phyloP scores from a whole-genome alignment of 2,329 filamentous ascomycete species.

The Boeremia exigua region DNA sequence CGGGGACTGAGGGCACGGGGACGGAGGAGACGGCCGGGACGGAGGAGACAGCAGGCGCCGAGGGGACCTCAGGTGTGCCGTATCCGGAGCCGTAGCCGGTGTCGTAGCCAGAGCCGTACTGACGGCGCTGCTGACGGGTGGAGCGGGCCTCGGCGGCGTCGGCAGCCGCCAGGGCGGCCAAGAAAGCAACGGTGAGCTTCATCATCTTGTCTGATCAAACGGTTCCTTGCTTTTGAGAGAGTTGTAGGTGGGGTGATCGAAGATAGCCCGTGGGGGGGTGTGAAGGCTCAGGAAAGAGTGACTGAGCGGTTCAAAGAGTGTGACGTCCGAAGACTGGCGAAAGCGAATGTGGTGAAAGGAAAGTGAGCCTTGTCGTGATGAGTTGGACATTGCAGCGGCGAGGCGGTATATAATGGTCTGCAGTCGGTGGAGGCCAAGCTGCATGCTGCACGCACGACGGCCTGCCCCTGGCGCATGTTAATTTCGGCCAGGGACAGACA shows the following conservation, averaged over 20 bases:
- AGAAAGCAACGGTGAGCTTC: constrained; percentile 44
- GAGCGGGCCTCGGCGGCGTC: constrained; percentile 30
- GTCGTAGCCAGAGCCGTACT: constrained; percentile 27
- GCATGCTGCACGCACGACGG: constrained; percentile 26
- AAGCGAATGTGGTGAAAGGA: constrained; percentile 46
- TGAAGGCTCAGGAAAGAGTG: constrained; percentile 46
- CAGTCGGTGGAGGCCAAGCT: constrained; percentile 38
- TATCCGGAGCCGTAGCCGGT: constrained; percentile 16
- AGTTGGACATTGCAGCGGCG: constrained; percentile 20
- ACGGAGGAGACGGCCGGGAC: constrained; percentile 2
- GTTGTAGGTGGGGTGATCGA: constrained; percentile 19
- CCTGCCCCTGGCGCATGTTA: constrained; percentile 43
- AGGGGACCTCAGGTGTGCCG: constrained; percentile 17
- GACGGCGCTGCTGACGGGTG: constrained; percentile 38
- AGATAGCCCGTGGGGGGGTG: constrained; percentile 37
- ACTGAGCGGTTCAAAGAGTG: constrained; percentile 46
- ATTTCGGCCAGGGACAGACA: constrained; percentile 43
- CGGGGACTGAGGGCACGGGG: neutral
- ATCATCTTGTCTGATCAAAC: constrained; percentile 29
- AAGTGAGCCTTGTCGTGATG: constrained; percentile 45
- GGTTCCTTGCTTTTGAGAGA: constrained; percentile 35
- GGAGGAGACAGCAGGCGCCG: constrained; percentile 10
- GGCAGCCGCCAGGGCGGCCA: constrained; percentile 38
- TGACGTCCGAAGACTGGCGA: constrained; percentile 40
- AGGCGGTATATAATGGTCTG: constrained; percentile 43